Conservation (phyloP, 1,139 yeast species). For the Keqinozyma sinolaborantium region DNA sequence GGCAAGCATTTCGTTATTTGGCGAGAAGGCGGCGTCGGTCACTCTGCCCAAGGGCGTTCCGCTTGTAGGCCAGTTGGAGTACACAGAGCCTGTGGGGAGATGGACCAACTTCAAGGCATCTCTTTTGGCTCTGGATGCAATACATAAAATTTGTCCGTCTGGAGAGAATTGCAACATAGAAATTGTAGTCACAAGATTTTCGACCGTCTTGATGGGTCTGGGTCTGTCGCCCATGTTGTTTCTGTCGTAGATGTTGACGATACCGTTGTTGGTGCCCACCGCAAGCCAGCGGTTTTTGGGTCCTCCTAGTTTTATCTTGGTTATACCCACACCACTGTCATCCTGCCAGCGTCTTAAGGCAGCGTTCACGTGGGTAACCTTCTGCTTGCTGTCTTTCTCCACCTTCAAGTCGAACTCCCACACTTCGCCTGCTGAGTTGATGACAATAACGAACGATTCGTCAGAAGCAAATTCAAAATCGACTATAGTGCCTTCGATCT, state of each 20-base stretch:
- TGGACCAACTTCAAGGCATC: slow-evolving; percentile 89
- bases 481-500: slow-evolving; percentile 77
- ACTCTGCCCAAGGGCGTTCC: slow-evolving; percentile 95
- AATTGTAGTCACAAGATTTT: slow-evolving; percentile 79
- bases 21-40: slow-evolving; percentile 77
- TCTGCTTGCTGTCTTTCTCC: slow-evolving; percentile 4
- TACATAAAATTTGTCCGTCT: slow-evolving; percentile 86
- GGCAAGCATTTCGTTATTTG: slow-evolving; percentile 78
- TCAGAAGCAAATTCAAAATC: slow-evolving; percentile 74
- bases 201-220: slow-evolving; percentile 59
- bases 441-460: slow-evolving; percentile 54
- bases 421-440: slow-evolving; percentile 79
- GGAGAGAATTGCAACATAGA: slow-evolving; percentile 71
- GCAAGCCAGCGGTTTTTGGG: slow-evolving; percentile 79
- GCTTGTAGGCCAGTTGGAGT: slow-evolving; percentile 95
- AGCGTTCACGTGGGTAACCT: slow-evolving; percentile 17
- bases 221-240: slow-evolving; percentile 15
- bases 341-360: slow-evolving; percentile 77
- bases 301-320: slow-evolving; percentile 80
- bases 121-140: slow-evolving; percentile 81
- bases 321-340: slow-evolving; percentile 81
- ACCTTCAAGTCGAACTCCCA: slow-evolving; percentile 75
- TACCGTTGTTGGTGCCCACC: slow-evolving; percentile 83
- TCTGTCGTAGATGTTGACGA: slow-evolving; percentile 83
- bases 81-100: slow-evolving; percentile 82